Base-by-base conservation (phyloP, 345 rosid genomes). In the Camelina neglecta region DNA sequence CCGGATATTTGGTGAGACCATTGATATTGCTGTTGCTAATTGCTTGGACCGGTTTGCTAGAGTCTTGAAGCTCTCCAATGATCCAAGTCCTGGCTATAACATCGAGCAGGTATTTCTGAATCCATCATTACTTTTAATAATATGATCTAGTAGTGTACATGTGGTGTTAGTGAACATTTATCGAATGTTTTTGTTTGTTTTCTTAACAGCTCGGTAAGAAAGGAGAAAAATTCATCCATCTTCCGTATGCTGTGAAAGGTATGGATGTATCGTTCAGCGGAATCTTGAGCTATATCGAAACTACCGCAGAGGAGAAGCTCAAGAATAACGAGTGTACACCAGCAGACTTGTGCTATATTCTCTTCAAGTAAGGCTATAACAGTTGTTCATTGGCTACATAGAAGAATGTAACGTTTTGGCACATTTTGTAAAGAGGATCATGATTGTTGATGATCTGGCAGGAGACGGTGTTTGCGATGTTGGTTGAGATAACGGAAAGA, bases 261-360 rank as follows among this genome's bases (percentile, higher is more conserved):
- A 95, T 95, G 99, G 97, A 95, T 84, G 98, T 92, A 47, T 92
- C 98, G 4, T 92, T 95, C 53, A 95, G 98, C n/a, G 99, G 99
- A 69, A 90, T 95, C 65, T 84, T 95, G 79, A 95, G 98, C 80
- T 95, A 79, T 63, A 95, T 90, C 2, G 98, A 95, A 85, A 83
- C 92, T 26, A 86, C 94, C 7, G 84, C 98, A 0, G 90, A 76
- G 59, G 98, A 95, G 84, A 87, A 90, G 84, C 97, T 95, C 54
- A 87, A 86, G 77, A 89, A 75, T 60, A 85, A 87, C 0, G 97
- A 90, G 49, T 95, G 98, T 69, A 88, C 92, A 36, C 98, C 97
- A 15, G 98, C 97, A 8, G 97, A 95, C 56, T 82, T 95, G 83
- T 95, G 99, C 76, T 95, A 89, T 95, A 89, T 80, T 92, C 99